Evolutionary conservation across 129 eudicot genomes (phyloP).

Genomic region (Chrysanthemum lavandulifolium): DNA sequence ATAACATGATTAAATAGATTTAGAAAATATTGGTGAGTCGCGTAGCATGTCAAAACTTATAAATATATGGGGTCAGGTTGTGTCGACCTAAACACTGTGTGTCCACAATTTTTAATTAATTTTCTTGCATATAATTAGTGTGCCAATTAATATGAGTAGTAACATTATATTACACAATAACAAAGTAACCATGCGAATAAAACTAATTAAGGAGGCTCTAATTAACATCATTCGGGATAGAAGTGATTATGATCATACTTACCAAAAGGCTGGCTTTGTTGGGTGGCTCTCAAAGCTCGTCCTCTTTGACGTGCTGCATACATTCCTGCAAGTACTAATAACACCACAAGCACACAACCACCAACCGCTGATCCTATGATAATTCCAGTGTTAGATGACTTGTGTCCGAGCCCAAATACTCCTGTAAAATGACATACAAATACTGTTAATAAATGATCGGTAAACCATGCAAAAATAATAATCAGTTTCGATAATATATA

Average conservation of each 20-base stretch:
- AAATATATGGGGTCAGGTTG: background rate
- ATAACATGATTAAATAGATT: background rate
- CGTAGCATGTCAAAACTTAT: background rate
- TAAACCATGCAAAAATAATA: no score
- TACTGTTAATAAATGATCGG: no score
- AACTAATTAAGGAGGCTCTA: no score
- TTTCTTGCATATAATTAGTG: no score
- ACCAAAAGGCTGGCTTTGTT: constrained; percentile 52
- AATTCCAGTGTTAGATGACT: constrained; percentile 39
- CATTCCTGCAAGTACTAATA: constrained; percentile 41
- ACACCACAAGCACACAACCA: constrained; percentile 41
- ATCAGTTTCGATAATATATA: background rate
- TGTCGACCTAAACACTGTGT: background rate
- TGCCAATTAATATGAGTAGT: no score
- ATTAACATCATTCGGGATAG: no score
- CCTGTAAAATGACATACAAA: constrained; percentile 8
- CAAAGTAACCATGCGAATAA: no score
- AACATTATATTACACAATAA: background rate
- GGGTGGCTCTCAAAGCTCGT: constrained; percentile 43
- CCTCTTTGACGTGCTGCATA: constrained; percentile 48
- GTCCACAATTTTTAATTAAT: no score
- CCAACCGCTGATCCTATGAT: constrained; percentile 39
- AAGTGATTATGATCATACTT: background rate
- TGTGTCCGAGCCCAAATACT: constrained; percentile 7
- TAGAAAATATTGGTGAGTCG: background rate